A percentile compares a stretch with the other conserved stretches of the same genome.
phyloP scores from a whole-genome alignment of 129 eudicot species.

The Kitagawia praeruptora region DNA sequence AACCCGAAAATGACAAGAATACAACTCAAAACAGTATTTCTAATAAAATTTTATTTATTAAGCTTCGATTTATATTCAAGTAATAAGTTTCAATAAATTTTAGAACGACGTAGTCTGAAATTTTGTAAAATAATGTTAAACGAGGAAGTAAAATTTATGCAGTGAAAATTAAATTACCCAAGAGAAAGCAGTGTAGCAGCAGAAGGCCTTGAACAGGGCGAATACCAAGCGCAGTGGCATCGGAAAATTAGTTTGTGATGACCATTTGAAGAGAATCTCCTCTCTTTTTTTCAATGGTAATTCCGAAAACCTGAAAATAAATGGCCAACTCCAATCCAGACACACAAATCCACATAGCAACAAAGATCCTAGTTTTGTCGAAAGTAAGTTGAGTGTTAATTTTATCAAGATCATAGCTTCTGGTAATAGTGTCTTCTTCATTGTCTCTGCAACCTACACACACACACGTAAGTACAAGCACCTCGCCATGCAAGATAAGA shows the following conservation, averaged over 20 bases:
- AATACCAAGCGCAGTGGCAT: conserved; percentile 48
- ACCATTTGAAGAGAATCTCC: conserved; percentile 63
- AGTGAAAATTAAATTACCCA: conserved; percentile 34
- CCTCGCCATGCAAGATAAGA: not conserved
- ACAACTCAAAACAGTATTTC: too few species aligned
- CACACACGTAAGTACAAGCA: not conserved
- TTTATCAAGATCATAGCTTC: conserved; percentile 42
- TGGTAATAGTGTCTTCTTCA: conserved; percentile 43
- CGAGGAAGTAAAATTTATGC: too few species aligned
- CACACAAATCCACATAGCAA: conserved; percentile 64
- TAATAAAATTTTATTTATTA: too few species aligned
- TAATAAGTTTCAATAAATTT: too few species aligned
- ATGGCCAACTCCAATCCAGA: conserved; percentile 72
- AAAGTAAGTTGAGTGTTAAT: conserved; percentile 23
- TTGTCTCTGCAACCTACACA: conserved; percentile 46
- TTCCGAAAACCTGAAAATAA: conserved; percentile 61
- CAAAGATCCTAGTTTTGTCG: conserved; percentile 70
- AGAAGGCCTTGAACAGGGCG: conserved; percentile 35
- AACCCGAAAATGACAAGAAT: too few species aligned
- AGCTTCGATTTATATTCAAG: too few species aligned
- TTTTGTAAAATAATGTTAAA: too few species aligned
- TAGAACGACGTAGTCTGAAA: not conserved
- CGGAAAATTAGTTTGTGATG: conserved; percentile 25
- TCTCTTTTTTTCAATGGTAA: conserved; percentile 56
- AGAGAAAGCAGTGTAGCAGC: conserved; percentile 48